These are phyloP conservation scores for Gossypium schwendimanii DNA, from an alignment of 441 rosid species.

Conservation along the genomic window DNA sequence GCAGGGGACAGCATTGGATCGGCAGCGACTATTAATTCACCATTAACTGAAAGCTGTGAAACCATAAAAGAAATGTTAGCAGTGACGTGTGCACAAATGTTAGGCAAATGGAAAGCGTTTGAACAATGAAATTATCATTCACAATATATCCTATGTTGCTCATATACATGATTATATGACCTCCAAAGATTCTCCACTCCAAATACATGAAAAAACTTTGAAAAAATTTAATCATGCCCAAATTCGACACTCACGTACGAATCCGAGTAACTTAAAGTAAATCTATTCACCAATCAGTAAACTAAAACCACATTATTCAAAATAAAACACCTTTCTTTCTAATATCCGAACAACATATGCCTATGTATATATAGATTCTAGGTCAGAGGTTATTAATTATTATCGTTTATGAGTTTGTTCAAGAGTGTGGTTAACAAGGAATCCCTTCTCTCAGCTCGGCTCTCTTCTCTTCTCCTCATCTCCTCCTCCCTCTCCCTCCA, in stretches of 20 bases:
- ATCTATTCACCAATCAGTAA: not conserved
- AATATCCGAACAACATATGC: not conserved
- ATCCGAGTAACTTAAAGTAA: too few species aligned
- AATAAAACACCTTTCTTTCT: not conserved
- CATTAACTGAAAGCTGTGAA: conserved; percentile 76
- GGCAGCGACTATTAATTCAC: conserved; percentile 49
- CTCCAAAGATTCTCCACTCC: too few species aligned
- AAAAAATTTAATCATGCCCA: too few species aligned
- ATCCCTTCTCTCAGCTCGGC: conserved; percentile 50
- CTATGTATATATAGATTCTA: not conserved
- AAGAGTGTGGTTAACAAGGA: conserved; percentile 37
- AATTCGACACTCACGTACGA: too few species aligned
- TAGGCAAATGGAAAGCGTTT: conserved; percentile 48
- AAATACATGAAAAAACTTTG: too few species aligned
- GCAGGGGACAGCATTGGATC: conserved; percentile 91
- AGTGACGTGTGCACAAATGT: conserved; percentile 76
- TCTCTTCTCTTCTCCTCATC: conserved; percentile 41
- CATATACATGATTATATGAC: too few species aligned
- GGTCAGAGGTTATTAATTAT: conserved; percentile 17
- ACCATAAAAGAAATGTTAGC: conserved; percentile 44
- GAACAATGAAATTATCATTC: not conserved
- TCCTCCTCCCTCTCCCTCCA: conserved; percentile 56
- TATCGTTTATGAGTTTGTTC: conserved; percentile 33
- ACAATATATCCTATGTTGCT: not conserved
- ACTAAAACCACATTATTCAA: not conserved